Percentiles rank a stretch among this genome's conserved stretches.
These are phyloP conservation scores for Filosporella fistucella DNA, from an alignment of 495 filamentous ascomycete genomes.

Conservation along the genomic window DNA sequence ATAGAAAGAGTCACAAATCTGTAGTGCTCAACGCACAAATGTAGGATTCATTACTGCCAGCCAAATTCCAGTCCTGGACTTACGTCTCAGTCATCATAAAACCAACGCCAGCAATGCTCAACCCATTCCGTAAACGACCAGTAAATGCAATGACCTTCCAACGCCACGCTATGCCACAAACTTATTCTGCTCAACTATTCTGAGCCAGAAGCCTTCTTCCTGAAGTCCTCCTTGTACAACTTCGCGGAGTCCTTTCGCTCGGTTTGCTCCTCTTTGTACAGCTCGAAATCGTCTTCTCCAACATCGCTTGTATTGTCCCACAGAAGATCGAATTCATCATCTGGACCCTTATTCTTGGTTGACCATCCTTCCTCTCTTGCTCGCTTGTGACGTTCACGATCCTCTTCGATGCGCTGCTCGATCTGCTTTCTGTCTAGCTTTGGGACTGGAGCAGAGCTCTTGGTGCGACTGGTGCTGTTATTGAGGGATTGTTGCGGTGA, in stretches of 20 bases:
- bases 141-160: too few species aligned
- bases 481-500: constrained; percentile 22
- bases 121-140: too few species aligned
- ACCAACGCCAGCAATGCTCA: too few species aligned
- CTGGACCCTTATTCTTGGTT: constrained; percentile 38
- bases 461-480: constrained; percentile 18
- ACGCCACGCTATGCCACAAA: too few species aligned
- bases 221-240: constrained; percentile 20
- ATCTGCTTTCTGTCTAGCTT: constrained; percentile 81
- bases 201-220: neutral
- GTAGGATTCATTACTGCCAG: too few species aligned
- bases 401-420: constrained; percentile 94
- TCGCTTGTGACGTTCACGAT: constrained; percentile 90
- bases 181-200: too few species aligned
- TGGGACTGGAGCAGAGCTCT: constrained; percentile 16
- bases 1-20: too few species aligned
- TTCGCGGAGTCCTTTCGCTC: constrained; percentile 38
- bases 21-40: too few species aligned
- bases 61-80: too few species aligned
- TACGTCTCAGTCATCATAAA: too few species aligned
- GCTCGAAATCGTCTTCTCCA: constrained; percentile 76
- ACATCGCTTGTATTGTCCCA: constrained; percentile 79
- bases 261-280: constrained; percentile 65
- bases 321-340: constrained; percentile 58
- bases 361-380: constrained; percentile 88